Base-by-base conservation (phyloP, 805 yeast species). In the Lachancea quebecensis region DNA sequence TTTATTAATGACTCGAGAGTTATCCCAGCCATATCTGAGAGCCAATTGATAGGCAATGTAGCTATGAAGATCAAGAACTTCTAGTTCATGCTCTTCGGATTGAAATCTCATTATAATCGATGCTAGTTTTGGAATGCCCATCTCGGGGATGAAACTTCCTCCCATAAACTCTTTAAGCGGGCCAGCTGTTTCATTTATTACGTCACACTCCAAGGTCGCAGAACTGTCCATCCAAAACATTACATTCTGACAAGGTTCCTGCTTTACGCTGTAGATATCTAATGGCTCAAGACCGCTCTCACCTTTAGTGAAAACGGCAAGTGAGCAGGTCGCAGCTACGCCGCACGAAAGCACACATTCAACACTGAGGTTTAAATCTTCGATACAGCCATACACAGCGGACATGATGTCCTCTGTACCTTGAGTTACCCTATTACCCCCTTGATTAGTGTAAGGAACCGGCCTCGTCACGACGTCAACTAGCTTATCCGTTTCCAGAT, bases 151-250 rank as follows among this genome's bases (percentile, higher is more conserved):
- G 31, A 77, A 68, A 0, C 60, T 54, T 1, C 77, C 77, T 8
- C 79, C 78, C 40, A 71, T 55, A 35, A 50, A 51, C 1, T 50
- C 47, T 7, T 53, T 58, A 5, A 56, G 55, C 8, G 40, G 30
- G 1, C 21, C 15, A 12, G 52, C 50, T 10, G 31, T 43, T 21
- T 44, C 35, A 34, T 72, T 68, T 5, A 74, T 47, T 16, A 49
- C 41, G 1, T 36, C 21, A 11, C 70, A 58, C 48, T 75, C 71
- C 1, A 54, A 35, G 2, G 46, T 52, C 2, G 79, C 65, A 25
- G 78, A 62, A 15, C 69, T 64, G 52, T 79, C 83, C 83, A 79
- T 79, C 84, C 85, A 79, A 40, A 79, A 66, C 4, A 79, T 64
- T 2, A 78, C 67, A 50, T 75, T 75, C 31, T 69, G 67, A 5